Conservation (phyloP, 148 eudicot species). For the Fagopyrum esculentum region DNA sequence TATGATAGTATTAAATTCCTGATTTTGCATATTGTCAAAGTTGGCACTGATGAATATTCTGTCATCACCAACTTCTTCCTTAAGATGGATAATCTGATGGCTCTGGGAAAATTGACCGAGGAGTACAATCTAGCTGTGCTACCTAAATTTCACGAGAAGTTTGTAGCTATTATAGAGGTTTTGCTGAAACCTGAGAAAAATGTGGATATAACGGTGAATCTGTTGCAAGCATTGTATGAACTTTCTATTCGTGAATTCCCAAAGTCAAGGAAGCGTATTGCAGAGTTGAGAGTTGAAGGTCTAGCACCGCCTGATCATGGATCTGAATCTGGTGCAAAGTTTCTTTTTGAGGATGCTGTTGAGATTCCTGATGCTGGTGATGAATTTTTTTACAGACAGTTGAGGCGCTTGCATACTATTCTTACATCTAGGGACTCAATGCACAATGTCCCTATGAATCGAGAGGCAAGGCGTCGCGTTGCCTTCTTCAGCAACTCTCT, state of each 20-base stretch:
- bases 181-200: slow-evolving; percentile 45
- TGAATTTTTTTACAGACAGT: slow-evolving; percentile 51
- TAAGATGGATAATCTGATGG: slow-evolving; percentile 51
- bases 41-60: slow-evolving; percentile 52
- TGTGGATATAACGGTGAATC: slow-evolving; percentile 39
- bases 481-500: slow-evolving; percentile 90
- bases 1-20: slow-evolving; percentile 65
- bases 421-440: slow-evolving; percentile 71
- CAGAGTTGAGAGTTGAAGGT: slow-evolving; percentile 46
- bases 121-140: slow-evolving; percentile 42
- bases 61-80: slow-evolving; percentile 47
- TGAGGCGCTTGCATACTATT: slow-evolving; percentile 68
- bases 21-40: slow-evolving; percentile 50
- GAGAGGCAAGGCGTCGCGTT: slow-evolving; percentile 72
- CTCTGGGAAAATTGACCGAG: slow-evolving; percentile 35
- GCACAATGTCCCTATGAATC: slow-evolving; percentile 70
- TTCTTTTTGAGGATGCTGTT: slow-evolving; percentile 73
- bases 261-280: slow-evolving; percentile 30
- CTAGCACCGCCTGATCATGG: slow-evolving; percentile 43
- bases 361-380: slow-evolving; percentile 56
- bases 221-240: slow-evolving; percentile 77
- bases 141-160: slow-evolving; percentile 41
- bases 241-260: slow-evolving; percentile 63
- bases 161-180: slow-evolving; percentile 55
- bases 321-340: slow-evolving; percentile 25